These are phyloP conservation scores for Eurotiales sp. DNA, from an alignment of 2,329 filamentous ascomycete species.

Conservation along the genomic window DNA sequence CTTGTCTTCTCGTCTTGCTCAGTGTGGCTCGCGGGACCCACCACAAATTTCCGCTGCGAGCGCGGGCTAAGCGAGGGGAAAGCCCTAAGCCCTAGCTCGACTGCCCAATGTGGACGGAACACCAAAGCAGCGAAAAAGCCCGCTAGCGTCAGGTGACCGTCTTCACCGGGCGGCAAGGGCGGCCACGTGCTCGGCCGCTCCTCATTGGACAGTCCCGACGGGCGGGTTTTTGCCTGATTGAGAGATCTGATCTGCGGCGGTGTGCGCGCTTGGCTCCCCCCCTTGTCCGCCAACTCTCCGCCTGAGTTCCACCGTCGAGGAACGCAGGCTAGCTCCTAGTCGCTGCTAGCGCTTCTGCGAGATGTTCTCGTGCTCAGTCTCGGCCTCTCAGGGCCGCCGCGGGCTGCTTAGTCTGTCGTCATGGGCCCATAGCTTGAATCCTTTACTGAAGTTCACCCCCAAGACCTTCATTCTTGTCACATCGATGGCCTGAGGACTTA, in stretches of 20 bases:
- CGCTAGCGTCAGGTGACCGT: slow-evolving; percentile 13
- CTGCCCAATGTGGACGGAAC: neutral
- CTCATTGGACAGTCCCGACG: neutral
- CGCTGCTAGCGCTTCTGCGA: too few species aligned
- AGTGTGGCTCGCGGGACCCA: slow-evolving; percentile 12
- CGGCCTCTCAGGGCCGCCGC: too few species aligned
- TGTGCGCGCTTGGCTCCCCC: neutral
- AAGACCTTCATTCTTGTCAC: neutral
- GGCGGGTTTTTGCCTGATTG: too few species aligned
- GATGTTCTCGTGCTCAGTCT: too few species aligned
- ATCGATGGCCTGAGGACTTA: too few species aligned
- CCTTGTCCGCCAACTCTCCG: neutral
- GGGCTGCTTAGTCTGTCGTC: slow-evolving; percentile 10
- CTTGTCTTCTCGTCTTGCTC: neutral
- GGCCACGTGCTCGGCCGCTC: neutral
- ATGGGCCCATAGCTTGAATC: slow-evolving; percentile 2
- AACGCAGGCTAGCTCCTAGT: too few species aligned
- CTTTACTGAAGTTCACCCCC: neutral
- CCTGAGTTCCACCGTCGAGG: too few species aligned
- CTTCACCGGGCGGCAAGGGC: neutral
- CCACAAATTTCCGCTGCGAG: slow-evolving; percentile 9
- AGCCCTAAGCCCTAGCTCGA: slow-evolving; percentile 15
- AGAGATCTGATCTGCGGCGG: too few species aligned
- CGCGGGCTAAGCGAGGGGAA: slow-evolving; percentile 16
- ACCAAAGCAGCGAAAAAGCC: too few species aligned